phyloP scores from a whole-genome alignment of 176 grass and related monocot genomes.

The Bromus sterilis region DNA sequence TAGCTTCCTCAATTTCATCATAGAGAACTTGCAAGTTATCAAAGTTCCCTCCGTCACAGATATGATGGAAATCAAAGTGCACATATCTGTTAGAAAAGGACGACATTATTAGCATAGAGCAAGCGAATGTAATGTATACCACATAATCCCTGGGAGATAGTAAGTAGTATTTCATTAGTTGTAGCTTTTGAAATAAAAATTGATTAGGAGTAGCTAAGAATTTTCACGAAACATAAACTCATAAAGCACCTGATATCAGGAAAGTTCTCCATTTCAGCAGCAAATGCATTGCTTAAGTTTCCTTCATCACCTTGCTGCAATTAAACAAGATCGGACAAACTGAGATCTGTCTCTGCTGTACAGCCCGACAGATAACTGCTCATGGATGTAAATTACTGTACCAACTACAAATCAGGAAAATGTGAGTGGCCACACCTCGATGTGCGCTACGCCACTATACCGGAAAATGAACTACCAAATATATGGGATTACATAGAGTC shows the following conservation, averaged over 20 bases:
- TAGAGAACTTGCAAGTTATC: slow-evolving; percentile 79
- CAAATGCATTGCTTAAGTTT: slow-evolving; percentile 70
- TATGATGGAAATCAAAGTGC: slow-evolving; percentile 92
- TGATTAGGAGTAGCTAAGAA: slow-evolving; percentile 12
- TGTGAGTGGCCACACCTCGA: background rate
- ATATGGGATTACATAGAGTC: background rate
- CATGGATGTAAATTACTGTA: background rate
- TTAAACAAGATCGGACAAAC: slow-evolving; percentile 21
- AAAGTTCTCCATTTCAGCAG: slow-evolving; percentile 75
- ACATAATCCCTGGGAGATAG: background rate
- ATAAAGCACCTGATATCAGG: slow-evolving; percentile 51
- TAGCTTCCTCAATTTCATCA: slow-evolving; percentile 59
- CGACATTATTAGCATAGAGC: slow-evolving; percentile 13
- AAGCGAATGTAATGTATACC: slow-evolving; percentile 13
- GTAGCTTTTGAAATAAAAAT: background rate
- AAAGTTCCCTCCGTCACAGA: slow-evolving; percentile 81
- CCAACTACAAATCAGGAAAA: background rate
- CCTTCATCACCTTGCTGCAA: slow-evolving; percentile 92
- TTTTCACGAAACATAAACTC: slow-evolving; percentile 8
- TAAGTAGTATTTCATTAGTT: slow-evolving; percentile 12
- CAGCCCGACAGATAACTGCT: background rate
- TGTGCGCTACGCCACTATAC: background rate
- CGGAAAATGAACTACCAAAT: background rate
- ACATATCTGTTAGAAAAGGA: slow-evolving; percentile 50
- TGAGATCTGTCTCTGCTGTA: background rate